Evolutionary conservation across 495 filamentous ascomycete genomes (phyloP).

Genomic region (Penicillium pancosmium): DNA sequence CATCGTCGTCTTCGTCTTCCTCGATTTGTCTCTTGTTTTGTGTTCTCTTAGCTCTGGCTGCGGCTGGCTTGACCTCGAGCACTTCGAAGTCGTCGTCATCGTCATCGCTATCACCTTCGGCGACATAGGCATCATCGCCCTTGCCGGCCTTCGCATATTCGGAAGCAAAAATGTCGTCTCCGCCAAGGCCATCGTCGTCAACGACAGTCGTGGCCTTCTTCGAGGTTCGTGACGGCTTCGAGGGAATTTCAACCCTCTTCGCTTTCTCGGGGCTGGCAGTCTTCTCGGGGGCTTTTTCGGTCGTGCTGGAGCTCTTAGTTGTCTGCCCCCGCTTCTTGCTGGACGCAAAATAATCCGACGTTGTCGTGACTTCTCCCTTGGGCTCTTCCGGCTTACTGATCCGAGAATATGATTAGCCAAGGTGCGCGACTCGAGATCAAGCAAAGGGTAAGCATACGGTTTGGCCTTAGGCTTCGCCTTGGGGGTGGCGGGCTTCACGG

Average conservation of each 20-base stretch:
- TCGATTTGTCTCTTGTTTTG: slow-evolving; percentile 52
- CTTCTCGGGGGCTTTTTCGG: slow-evolving; percentile 18
- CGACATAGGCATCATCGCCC: slow-evolving; percentile 71
- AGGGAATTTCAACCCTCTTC: slow-evolving; percentile 27
- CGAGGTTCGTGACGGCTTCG: slow-evolving; percentile 36
- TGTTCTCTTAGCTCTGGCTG: slow-evolving; percentile 28
- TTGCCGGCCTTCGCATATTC: slow-evolving; percentile 62
- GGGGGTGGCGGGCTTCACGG: slow-evolving; percentile 41
- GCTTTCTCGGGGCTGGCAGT: slow-evolving; percentile 30
- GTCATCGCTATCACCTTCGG: slow-evolving; percentile 58
- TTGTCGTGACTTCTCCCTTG: slow-evolving; percentile 56
- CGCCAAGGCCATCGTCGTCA: slow-evolving; percentile 65
- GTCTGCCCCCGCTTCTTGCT: slow-evolving; percentile 53
- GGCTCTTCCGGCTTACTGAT: slow-evolving; percentile 48
- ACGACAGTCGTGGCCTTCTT: slow-evolving; percentile 38
- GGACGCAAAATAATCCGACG: slow-evolving; percentile 63
- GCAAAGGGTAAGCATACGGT: slow-evolving; percentile 26
- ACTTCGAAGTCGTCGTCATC: slow-evolving; percentile 52
- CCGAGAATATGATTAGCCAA: background rate
- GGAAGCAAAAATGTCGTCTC: slow-evolving; percentile 72
- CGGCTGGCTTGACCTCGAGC: slow-evolving; percentile 40
- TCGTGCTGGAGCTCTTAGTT: slow-evolving; percentile 28
- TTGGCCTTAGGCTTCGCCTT: slow-evolving; percentile 50
- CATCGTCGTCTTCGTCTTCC: slow-evolving; percentile 49
- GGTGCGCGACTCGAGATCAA: background rate